Percentiles rank a stretch among this genome's conserved stretches.
Conservation (phyloP, 441 rosid species). For the Populus tomentosa region DNA sequence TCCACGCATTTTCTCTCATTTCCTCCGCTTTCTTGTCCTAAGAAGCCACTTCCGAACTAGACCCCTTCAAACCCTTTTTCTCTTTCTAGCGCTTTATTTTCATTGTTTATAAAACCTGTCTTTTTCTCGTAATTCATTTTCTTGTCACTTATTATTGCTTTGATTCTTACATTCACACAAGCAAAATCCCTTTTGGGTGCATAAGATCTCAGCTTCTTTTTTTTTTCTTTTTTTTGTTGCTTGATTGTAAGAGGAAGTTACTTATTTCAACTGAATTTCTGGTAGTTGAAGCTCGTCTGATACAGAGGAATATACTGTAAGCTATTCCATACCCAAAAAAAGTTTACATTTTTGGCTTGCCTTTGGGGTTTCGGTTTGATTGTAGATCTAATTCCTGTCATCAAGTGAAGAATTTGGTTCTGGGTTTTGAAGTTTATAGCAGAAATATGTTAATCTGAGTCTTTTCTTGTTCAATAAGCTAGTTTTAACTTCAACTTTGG, state of each 20-base stretch:
- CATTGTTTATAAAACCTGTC: background rate
- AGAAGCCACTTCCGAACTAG: background rate
- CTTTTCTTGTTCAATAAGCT: background rate
- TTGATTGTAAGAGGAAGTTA: background rate
- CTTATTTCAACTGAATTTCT: slow-evolving; percentile 7
- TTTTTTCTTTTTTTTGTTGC: background rate
- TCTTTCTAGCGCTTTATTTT: background rate
- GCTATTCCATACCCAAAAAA: background rate
- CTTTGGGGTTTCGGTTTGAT: background rate
- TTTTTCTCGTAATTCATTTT: background rate
- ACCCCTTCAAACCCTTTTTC: background rate
- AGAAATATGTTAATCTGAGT: background rate
- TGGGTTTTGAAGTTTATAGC: slow-evolving; percentile 2
- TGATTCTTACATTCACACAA: background rate
- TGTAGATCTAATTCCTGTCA: slow-evolving; percentile 6
- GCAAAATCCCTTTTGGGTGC: background rate
- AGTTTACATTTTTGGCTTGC: background rate
- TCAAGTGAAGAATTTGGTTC: background rate
- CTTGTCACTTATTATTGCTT: background rate
- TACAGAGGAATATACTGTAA: slow-evolving; percentile 9
- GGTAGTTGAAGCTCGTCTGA: slow-evolving; percentile 1
- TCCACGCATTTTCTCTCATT: background rate
- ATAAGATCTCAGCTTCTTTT: background rate
- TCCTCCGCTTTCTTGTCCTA: background rate
- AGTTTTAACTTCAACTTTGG: background rate